phyloP scores from a whole-genome alignment of 2,329 filamentous ascomycete genomes.

The Alternaria alternata region DNA sequence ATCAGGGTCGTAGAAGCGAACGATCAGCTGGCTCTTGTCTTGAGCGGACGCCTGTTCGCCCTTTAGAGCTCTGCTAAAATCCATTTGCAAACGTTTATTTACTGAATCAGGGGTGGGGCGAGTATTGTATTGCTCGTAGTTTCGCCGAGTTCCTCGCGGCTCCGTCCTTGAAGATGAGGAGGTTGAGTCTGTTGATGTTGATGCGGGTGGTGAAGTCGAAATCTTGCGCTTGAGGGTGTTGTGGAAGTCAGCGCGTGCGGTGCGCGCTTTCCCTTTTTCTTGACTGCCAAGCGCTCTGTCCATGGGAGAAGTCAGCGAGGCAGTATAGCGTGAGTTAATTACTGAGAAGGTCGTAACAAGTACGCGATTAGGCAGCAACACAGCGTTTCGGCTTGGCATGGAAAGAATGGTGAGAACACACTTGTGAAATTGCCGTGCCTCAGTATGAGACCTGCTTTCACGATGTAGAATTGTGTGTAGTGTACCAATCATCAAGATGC shows the following conservation, averaged over 20 bases:
- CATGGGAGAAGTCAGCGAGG: slow-evolving; percentile 6
- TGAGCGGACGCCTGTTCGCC: background rate
- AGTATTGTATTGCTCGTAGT: background rate
- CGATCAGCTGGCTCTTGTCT: slow-evolving; percentile 33
- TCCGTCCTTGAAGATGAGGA: background rate
- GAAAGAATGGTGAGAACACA: background rate
- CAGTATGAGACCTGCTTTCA: background rate
- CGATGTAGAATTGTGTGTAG: background rate
- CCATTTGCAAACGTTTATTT: slow-evolving; percentile 29
- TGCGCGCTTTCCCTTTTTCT: slow-evolving; percentile 9
- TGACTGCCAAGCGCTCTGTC: slow-evolving; percentile 10
- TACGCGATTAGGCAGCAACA: slow-evolving; percentile 20
- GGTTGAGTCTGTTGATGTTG: slow-evolving; percentile 14
- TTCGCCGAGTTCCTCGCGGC: background rate
- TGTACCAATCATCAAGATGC: slow-evolving; percentile 8
- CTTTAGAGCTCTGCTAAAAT: slow-evolving; percentile 7
- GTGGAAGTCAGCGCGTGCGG: slow-evolving; percentile 10
- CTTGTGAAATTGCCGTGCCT: slow-evolving; percentile 1
- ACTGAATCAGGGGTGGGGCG: background rate
- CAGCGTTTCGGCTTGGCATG: slow-evolving; percentile 6
- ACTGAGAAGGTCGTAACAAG: background rate
- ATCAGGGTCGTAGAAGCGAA: slow-evolving; percentile 59
- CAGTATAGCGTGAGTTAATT: background rate
- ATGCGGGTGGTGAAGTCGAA: slow-evolving; percentile 4
- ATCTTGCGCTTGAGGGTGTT: slow-evolving; percentile 9